A percentile compares a stretch with the other conserved stretches of the same genome.
Evolutionary conservation across 1,284 basidiomycete genomes (phyloP).

Genomic region (Leccinum griseonigrum): DNA sequence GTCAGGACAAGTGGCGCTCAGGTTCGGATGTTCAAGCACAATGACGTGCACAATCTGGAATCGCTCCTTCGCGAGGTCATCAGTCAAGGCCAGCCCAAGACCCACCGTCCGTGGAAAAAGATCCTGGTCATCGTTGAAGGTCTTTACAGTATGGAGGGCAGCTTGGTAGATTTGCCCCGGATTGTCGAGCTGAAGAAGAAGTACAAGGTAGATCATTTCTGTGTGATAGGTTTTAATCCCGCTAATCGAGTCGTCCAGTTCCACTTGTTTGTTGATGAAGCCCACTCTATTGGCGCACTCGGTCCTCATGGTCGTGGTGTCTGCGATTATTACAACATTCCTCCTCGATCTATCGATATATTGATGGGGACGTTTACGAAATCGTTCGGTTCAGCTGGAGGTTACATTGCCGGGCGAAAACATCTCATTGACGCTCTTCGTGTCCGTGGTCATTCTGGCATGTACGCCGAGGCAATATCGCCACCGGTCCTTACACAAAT

Average conservation of each 20-base stretch:
- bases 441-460: conserved; percentile 78
- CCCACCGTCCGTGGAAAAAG: conserved; percentile 98
- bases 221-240: background rate
- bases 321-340: conserved; percentile 90
- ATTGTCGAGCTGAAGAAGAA: conserved; percentile 89
- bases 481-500: conserved; percentile 93
- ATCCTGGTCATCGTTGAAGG: conserved; percentile 96
- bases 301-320: conserved; percentile 95
- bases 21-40: conserved; percentile 96
- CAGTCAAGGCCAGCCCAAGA: conserved; percentile 96
- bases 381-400: conserved; percentile 96
- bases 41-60: conserved; percentile 88
- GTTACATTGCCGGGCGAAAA: conserved; percentile 90
- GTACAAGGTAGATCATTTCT: conserved; percentile 75
- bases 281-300: conserved; percentile 95
- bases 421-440: conserved; percentile 81
- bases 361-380: conserved; percentile 99
- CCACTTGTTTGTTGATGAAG: conserved; percentile 95
- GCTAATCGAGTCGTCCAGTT: conserved; percentile 57
- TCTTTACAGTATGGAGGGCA: conserved; percentile 98
- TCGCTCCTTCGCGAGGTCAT: conserved; percentile 86
- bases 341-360: conserved; percentile 84
- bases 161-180: conserved; percentile 80
- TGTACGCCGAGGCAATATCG: conserved; percentile 90
- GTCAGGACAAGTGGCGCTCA: conserved; percentile 87